A percentile compares a stretch with the other conserved stretches of the same genome.
Evolutionary conservation across 2,329 filamentous ascomycete species (phyloP).

Genomic region (Xylariaceae sp.): DNA sequence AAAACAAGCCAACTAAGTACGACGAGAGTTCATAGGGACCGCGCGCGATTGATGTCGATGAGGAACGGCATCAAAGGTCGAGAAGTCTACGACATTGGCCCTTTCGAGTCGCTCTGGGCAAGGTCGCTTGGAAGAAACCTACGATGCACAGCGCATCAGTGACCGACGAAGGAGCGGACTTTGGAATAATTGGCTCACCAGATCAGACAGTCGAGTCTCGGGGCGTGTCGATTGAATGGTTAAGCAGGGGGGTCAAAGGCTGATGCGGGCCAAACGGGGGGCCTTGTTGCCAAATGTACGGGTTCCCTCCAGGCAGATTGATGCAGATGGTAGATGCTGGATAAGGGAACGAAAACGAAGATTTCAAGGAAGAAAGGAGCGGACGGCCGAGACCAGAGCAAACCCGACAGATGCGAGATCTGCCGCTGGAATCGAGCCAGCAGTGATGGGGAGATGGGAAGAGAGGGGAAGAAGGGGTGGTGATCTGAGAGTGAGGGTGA

Average conservation of each 20-base stretch:
- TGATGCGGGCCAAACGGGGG: too few species aligned
- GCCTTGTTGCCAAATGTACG: constrained; percentile 4
- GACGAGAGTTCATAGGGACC: constrained; percentile 21
- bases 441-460: constrained; percentile 11
- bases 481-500: constrained; percentile 4
- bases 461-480: constrained; percentile 18
- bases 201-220: too few species aligned
- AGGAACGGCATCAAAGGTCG: too few species aligned
- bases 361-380: constrained; percentile 39
- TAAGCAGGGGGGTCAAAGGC: too few species aligned
- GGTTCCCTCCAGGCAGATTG: constrained; percentile 13
- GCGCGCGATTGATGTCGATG: too few species aligned
- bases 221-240: too few species aligned
- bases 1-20: constrained; percentile 18
- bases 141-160: too few species aligned
- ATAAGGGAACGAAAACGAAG: constrained; percentile 17
- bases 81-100: too few species aligned
- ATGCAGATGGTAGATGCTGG: constrained; percentile 18
- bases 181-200: too few species aligned
- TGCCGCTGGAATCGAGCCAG: constrained; percentile 52
- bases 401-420: constrained; percentile 34
- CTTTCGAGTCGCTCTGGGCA: too few species aligned
- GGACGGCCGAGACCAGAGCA: constrained; percentile 54
- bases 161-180: too few species aligned
- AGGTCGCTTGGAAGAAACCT: too few species aligned